These are phyloP conservation scores for Pulveroboletus sp. DNA, from an alignment of 768 basidiomycete genomes.

Conservation along the genomic window DNA sequence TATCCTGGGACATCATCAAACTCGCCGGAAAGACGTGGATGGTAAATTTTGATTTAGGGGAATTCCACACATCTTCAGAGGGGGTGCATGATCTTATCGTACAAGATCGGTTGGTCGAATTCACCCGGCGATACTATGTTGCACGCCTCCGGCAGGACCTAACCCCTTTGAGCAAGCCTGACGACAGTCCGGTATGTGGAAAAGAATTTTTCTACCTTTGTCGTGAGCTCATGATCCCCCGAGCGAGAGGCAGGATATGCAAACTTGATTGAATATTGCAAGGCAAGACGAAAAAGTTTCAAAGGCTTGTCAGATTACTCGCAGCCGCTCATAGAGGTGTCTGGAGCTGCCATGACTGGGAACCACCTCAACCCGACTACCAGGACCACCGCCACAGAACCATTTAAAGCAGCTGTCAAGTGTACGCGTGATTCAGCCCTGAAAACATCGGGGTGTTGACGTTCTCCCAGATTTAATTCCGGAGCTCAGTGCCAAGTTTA, in stretches of 20 bases:
- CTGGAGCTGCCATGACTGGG: conserved; percentile 42
- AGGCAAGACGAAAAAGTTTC: conserved; percentile 55
- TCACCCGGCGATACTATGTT: conserved; percentile 64
- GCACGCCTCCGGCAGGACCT: conserved; percentile 57
- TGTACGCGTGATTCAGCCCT: conserved; percentile 41
- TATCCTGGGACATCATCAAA: conserved; percentile 62
- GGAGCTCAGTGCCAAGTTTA: conserved; percentile 71
- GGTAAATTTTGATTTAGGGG: conserved; percentile 41
- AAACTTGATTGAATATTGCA: conserved; percentile 65
- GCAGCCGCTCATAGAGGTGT: conserved; percentile 73
- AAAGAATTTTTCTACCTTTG: not conserved
- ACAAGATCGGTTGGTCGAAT: conserved; percentile 74
- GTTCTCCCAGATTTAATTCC: conserved; percentile 66
- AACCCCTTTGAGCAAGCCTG: conserved; percentile 66
- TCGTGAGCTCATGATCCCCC: conserved; percentile 5
- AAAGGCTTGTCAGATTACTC: conserved; percentile 53
- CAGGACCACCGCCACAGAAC: conserved; percentile 33
- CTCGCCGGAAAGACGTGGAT: conserved; percentile 51
- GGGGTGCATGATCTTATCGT: conserved; percentile 61
- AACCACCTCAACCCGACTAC: conserved; percentile 59
- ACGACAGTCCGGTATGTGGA: conserved; percentile 55
- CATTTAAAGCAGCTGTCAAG: conserved; percentile 46
- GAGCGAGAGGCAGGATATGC: conserved; percentile 60
- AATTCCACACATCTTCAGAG: conserved; percentile 20
- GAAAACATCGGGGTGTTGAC: conserved; percentile 25